A percentile compares a stretch with the other conserved stretches of the same genome.
These are phyloP conservation scores for Suillus discolor DNA, from an alignment of 768 basidiomycete genomes.

Conservation along the genomic window DNA sequence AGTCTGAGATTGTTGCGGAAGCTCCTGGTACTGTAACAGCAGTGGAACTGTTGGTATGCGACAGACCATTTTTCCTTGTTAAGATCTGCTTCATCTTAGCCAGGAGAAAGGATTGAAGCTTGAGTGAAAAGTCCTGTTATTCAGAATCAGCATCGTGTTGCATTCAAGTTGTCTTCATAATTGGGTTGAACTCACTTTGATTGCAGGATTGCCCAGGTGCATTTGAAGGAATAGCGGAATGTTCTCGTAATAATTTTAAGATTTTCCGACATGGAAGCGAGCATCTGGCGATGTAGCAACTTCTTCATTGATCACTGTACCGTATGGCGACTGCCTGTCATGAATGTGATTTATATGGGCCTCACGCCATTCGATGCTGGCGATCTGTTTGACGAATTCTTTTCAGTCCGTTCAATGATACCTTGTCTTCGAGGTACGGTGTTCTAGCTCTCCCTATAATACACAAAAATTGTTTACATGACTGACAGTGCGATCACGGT, in stretches of 20 bases:
- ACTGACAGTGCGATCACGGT: too few species aligned
- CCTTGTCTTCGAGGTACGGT: constrained; percentile 11
- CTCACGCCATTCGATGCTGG: neutral
- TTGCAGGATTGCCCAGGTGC: constrained; percentile 28
- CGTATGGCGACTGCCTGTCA: neutral
- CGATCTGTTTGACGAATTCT: neutral
- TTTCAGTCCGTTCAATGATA: constrained; percentile 12
- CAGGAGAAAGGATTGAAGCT: constrained; percentile 13
- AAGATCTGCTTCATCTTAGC: constrained; percentile 8
- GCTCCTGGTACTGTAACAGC: too few species aligned
- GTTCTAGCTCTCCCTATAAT: constrained; percentile 21
- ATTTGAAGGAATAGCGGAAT: constrained; percentile 7
- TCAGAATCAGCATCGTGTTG: neutral
- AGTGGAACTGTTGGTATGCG: too few species aligned
- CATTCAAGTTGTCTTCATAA: neutral
- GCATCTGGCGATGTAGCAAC: neutral
- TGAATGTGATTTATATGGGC: constrained; percentile 3
- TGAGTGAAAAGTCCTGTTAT: constrained; percentile 11
- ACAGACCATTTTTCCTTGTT: constrained; percentile 18
- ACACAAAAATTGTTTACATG: too few species aligned
- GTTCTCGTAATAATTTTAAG: constrained; percentile 10
- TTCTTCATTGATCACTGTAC: neutral
- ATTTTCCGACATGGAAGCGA: constrained; percentile 24
- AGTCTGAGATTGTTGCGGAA: neutral
- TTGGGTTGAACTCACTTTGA: constrained; percentile 16